Percentiles rank a stretch among this genome's conserved stretches.
Conservation (phyloP, 768 basidiomycete genomes). For the Leccinellum rugosiceps region DNA sequence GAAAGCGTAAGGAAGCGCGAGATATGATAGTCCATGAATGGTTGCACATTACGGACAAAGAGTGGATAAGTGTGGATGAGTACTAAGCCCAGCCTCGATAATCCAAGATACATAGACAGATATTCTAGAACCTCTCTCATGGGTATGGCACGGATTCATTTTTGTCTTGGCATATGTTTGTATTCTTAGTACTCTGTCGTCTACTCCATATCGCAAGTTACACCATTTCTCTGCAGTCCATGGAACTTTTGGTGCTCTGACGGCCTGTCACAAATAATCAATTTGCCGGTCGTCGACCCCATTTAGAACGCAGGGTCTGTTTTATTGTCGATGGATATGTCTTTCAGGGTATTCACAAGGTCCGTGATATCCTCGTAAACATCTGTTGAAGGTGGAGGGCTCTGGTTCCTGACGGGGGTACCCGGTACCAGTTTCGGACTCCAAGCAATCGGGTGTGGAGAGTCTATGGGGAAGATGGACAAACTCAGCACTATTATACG, state of each 20-base stretch:
- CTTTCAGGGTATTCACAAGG: conserved; percentile 11
- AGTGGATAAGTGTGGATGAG: conserved; percentile 24
- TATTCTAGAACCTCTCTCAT: conserved; percentile 5
- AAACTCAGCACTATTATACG: background rate
- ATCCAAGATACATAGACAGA: conserved; percentile 7
- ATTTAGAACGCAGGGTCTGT: background rate
- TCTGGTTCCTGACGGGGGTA: background rate
- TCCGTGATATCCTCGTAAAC: conserved; percentile 2
- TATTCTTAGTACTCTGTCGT: background rate
- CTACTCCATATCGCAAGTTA: background rate
- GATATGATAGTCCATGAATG: conserved; percentile 77
- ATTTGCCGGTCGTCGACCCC: background rate
- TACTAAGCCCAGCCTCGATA: conserved; percentile 15
- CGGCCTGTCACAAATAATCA: background rate
- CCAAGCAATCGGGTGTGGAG: conserved; percentile 6
- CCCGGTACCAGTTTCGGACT: background rate
- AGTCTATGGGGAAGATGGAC: conserved; percentile 10
- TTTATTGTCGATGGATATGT: conserved; percentile 9
- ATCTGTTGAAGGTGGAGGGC: background rate
- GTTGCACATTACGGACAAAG: conserved; percentile 46
- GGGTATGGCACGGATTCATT: background rate
- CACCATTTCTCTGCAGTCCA: background rate
- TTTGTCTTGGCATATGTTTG: conserved; percentile 7
- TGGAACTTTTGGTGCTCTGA: background rate
- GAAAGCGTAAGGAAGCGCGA: conserved; percentile 63